These are phyloP conservation scores for Dendrocalamus sinicus DNA, from an alignment of 176 grass and related monocot species.

Conservation along the genomic window DNA sequence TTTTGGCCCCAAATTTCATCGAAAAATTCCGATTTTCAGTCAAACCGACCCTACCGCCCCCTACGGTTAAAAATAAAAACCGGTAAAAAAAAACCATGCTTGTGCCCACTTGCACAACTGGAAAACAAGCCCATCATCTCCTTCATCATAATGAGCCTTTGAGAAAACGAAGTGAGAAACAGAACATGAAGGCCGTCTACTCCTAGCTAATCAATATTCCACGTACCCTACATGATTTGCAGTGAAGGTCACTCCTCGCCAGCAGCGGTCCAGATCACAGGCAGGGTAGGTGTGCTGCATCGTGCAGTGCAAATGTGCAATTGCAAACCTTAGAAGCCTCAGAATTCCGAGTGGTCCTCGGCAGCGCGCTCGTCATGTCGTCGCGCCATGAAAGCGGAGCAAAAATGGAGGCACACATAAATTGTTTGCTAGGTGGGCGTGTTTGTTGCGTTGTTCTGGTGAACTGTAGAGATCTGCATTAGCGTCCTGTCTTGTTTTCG, in stretches of 20 bases:
- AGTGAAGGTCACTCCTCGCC: background rate
- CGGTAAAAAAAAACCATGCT: too few species aligned
- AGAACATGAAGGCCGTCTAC: too few species aligned
- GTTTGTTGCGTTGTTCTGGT: slow-evolving; percentile 10
- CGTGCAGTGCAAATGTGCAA: background rate
- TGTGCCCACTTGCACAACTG: too few species aligned
- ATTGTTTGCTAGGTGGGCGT: background rate
- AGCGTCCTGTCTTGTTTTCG: background rate
- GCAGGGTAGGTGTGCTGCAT: background rate
- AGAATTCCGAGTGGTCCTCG: slow-evolving; percentile 26
- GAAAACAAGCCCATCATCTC: too few species aligned
- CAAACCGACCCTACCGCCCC: too few species aligned
- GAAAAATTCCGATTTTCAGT: too few species aligned
- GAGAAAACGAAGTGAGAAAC: too few species aligned
- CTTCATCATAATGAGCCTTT: too few species aligned
- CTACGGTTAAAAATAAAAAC: too few species aligned
- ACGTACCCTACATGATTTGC: too few species aligned
- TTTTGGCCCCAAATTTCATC: too few species aligned
- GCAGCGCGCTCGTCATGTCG: background rate
- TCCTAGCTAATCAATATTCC: background rate
- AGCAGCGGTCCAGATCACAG: background rate
- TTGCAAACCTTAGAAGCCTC: slow-evolving; percentile 6
- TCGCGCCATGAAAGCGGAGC: slow-evolving; percentile 36
- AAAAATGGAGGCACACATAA: background rate
- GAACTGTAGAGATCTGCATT: slow-evolving; percentile 6